Percentiles rank a stretch among this genome's conserved stretches.
These are phyloP conservation scores for Stellera chamaejasme DNA, from an alignment of 345 rosid species.

Conservation along the genomic window DNA sequence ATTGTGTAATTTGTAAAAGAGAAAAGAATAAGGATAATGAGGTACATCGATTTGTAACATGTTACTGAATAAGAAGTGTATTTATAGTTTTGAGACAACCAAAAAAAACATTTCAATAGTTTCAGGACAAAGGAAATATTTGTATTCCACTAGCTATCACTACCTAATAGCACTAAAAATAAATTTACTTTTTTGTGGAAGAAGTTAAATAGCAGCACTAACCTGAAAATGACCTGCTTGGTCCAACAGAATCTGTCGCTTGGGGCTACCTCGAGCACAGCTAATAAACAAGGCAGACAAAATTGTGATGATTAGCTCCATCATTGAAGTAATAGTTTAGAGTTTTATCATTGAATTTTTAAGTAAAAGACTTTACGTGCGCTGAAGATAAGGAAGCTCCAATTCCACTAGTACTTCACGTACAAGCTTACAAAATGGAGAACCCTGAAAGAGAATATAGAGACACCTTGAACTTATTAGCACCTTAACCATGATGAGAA, in stretches of 20 bases:
- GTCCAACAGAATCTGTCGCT: conserved; percentile 48
- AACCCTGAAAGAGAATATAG: conserved; percentile 39
- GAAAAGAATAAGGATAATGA: too few relatives aligned
- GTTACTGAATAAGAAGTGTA: too few relatives aligned
- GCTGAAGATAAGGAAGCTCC: conserved; percentile 68
- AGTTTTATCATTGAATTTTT: background rate
- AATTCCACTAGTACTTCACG: conserved; percentile 84
- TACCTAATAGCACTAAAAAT: too few relatives aligned
- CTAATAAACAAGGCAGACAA: conserved; percentile 23
- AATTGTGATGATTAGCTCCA: background rate
- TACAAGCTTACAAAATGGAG: conserved; percentile 81
- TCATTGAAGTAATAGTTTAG: background rate
- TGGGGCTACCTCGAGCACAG: conserved; percentile 88
- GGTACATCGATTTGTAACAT: too few relatives aligned
- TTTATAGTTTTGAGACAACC: too few relatives aligned
- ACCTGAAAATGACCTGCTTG: conserved; percentile 84
- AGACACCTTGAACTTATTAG: background rate
- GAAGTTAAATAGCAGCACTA: background rate
- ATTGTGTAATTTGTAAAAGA: too few relatives aligned
- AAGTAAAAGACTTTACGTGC: conserved; percentile 36
- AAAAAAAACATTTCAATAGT: too few relatives aligned
- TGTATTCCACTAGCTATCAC: too few relatives aligned
- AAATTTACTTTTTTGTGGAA: too few relatives aligned
- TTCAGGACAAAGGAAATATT: too few relatives aligned
- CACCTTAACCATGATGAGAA: background rate